Conservation (phyloP, 225 moss, liverwort and hornwort genomes). For the Straminergon stramineum region DNA sequence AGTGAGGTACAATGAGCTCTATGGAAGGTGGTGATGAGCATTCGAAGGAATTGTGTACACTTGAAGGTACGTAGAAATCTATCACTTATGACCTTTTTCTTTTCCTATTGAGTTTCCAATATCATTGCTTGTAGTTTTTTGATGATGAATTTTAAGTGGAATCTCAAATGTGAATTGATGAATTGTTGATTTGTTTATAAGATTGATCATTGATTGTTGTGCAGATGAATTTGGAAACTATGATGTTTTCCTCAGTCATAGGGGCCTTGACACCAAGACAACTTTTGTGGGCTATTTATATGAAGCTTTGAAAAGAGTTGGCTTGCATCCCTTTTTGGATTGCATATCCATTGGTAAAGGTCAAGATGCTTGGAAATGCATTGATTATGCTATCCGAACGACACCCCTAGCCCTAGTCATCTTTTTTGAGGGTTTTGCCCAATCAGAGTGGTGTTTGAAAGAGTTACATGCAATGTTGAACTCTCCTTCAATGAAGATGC, state of each 20-base stretch:
- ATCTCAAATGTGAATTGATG: background rate
- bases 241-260: background rate
- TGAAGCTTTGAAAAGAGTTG: background rate
- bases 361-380: background rate
- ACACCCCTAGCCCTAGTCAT: background rate
- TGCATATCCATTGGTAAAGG: background rate
- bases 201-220: background rate
- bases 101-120: background rate
- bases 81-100: background rate
- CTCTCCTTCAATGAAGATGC: background rate
- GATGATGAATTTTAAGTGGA: accelerated
- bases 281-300: background rate
- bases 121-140: background rate
- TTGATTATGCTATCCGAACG: background rate
- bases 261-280: background rate
- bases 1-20: background rate
- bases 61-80: background rate
- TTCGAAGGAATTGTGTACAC: background rate
- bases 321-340: background rate
- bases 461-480: background rate
- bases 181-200: background rate
- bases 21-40: background rate
- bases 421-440: background rate
- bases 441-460: background rate
- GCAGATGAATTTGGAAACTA: background rate